Percentiles rank a stretch among this genome's conserved stretches.
These are phyloP conservation scores for Naganishia sp. DNA, from an alignment of 1,284 basidiomycete species.

Conservation along the genomic window DNA sequence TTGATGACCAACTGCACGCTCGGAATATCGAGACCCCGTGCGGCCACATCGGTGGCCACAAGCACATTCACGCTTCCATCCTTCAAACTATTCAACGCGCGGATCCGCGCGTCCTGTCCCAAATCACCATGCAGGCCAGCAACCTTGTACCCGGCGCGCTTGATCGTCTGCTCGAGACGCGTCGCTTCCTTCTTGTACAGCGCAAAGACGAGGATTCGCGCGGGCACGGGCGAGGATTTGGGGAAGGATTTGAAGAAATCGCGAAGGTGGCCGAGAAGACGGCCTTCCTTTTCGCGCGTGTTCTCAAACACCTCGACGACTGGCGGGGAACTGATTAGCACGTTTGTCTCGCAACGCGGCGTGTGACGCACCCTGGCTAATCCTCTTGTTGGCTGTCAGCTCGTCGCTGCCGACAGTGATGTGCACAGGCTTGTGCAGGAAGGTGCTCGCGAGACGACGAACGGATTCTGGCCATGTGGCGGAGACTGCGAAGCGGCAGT, in stretches of 20 bases:
- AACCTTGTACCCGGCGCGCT: slow-evolving; percentile 78
- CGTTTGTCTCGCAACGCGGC: not conserved
- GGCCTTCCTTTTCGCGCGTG: slow-evolving; percentile 77
- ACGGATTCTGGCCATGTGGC: slow-evolving; percentile 98
- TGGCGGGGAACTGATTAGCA: slow-evolving; percentile 30
- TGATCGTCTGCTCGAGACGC: slow-evolving; percentile 79
- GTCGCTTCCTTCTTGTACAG: slow-evolving; percentile 97
- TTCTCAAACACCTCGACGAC: slow-evolving; percentile 88
- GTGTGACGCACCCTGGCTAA: slow-evolving; percentile 59
- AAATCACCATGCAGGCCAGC: slow-evolving; percentile 90
- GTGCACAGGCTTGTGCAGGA: slow-evolving; percentile 80
- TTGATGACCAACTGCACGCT: slow-evolving; percentile 90
- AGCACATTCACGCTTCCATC: slow-evolving; percentile 77
- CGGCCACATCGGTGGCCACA: slow-evolving; percentile 97
- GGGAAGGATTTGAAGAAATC: slow-evolving; percentile 62
- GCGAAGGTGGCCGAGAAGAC: slow-evolving; percentile 67
- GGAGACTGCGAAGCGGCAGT: slow-evolving; percentile 64
- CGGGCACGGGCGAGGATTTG: slow-evolving; percentile 52
- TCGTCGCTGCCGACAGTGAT: slow-evolving; percentile 96
- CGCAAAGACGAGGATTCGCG: slow-evolving; percentile 88
- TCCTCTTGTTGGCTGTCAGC: slow-evolving; percentile 87
- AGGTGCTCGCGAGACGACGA: slow-evolving; percentile 86
- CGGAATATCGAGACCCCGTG: slow-evolving; percentile 94
- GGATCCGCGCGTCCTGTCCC: slow-evolving; percentile 81
- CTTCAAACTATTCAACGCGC: slow-evolving; percentile 87